Evolutionary conservation across 1,284 basidiomycete genomes (phyloP), one percentile per base, ranked within the genome.

Genomic region (Peniophora sp.): DNA sequence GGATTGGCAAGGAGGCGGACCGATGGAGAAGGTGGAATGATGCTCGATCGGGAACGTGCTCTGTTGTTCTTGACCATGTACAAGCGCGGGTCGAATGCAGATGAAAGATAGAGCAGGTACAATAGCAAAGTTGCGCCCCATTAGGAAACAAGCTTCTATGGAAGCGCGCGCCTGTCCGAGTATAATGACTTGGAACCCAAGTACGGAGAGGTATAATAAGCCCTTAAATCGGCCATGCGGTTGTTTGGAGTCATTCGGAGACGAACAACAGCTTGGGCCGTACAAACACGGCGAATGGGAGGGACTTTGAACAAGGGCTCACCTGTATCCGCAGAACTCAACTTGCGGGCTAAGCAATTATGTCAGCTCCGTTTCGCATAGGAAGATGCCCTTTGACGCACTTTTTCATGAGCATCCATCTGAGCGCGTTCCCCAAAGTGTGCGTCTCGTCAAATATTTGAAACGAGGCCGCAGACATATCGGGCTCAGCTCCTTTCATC

Each of bases 391-490:
- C 35, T 64, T 37, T 51, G 35, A 64, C 83, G 63, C 64, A 98
- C 96, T 99, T 96, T 72, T 98, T 97, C 96, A 98, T 98, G 55
- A 98, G 69, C 87, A 98, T 98, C 91, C 92, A 99, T 50, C 96
- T 74, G 47, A 99, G 73, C 0, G 92, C 80, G 62, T 99, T 99
- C 15, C 96, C 96, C 24, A 98, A 81, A 0, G 95, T 98, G 69
- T 98, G 95, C 8, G 92, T 88, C 73, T 98, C 96, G 64, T 97
- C 86, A 64, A 87, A 76, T 46, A 98, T 87, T 64, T 90, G 90
- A 70, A 88, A 99, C 1, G 96, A 97, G 17, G 90, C 93, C 1
- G 92, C 85, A 27, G 92, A 90, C 58, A 95, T 76, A 66, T 96
- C 92, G 8, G 84, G 71, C 50, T 85, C 75, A 44, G 88, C 85